Evolutionary conservation across 169 alveolate genomes (phyloP), one percentile per base, ranked within the genome.

Genomic region (Miamiensis avidus): DNA sequence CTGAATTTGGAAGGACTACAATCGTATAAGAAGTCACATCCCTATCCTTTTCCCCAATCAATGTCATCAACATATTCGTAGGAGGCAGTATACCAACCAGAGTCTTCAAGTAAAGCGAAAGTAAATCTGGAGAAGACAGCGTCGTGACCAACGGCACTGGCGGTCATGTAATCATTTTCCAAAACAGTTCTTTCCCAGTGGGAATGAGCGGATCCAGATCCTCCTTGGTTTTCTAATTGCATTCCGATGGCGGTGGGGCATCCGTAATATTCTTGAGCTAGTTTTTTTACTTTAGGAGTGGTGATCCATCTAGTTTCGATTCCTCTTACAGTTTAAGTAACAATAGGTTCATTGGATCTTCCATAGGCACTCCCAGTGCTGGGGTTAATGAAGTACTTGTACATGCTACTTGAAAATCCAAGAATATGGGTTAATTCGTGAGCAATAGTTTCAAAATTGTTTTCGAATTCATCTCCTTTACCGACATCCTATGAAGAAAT

Each of bases 151-250:
- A 81, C 69, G 25, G 31, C 85, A 32, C 72, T 29, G 29, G 85
- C 92, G 25, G 88, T 89, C 95, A 92, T 92, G 76, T 84, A 88
- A 75, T 92, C 95, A n/a, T 88, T 85, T 34, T 78, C 77, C 31
- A 92, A 30, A 30, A 85, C 28, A 65, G 86, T 64, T 83, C 83
- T 87, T 82, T 89, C 92, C 89, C 92, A 89, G 79, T 92, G 93
- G 11, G 91, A 82, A 26, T 89, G 90, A n/a, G 89, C 92, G 28
- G 91, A 84, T 27, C 92, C 92, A 29, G 75, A 32, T 0, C 91
- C 89, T 26, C 91, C 93, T 34, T 75, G 74, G 64, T 92, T 76
- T 88, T 92, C 95, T 64, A 89, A 65, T 29, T 76, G 89, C 11
- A 89, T 83, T 34, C 92, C 95, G 27, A n/a, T 64, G 11, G 89